Evolutionary conservation across 176 grass and related monocot species (phyloP).

Genomic region (Zoysia pacifica): DNA sequence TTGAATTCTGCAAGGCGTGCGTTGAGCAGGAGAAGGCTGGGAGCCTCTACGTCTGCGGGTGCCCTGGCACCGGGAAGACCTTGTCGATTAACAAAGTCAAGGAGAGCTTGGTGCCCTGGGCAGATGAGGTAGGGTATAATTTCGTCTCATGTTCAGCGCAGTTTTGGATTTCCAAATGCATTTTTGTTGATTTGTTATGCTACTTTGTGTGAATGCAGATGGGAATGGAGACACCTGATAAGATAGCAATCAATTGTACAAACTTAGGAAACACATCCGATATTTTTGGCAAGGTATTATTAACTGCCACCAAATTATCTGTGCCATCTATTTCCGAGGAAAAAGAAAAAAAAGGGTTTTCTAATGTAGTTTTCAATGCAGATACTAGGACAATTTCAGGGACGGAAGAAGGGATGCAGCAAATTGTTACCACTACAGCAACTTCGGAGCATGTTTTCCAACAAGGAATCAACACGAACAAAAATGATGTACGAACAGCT

Average conservation of each 20-base stretch:
- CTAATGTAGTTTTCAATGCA: constrained; percentile 47
- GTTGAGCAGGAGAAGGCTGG: constrained; percentile 62
- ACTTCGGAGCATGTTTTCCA: constrained; percentile 69
- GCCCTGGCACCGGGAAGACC: constrained; percentile 90
- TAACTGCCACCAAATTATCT: background rate
- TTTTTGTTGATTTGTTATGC: constrained; percentile 14
- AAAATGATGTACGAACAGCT: constrained; percentile 73
- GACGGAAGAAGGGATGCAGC: constrained; percentile 41
- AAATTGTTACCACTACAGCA: constrained; percentile 68
- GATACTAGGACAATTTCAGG: constrained; percentile 70
- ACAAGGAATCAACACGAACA: constrained; percentile 51
- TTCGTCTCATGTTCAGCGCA: background rate
- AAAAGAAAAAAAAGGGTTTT: background rate
- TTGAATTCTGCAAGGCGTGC: constrained; percentile 70
- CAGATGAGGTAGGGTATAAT: constrained; percentile 58
- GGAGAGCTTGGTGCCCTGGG: constrained; percentile 52
- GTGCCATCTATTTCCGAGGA: constrained; percentile 9
- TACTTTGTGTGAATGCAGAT: constrained; percentile 40
- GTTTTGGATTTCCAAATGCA: constrained; percentile 18
- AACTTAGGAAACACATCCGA: constrained; percentile 65
- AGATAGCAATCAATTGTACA: constrained; percentile 83
- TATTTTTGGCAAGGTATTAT: constrained; percentile 86
- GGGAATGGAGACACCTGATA: constrained; percentile 62
- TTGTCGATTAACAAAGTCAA: constrained; percentile 77
- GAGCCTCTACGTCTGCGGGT: constrained; percentile 81